Evolutionary conservation across 345 rosid species (phyloP), one percentile per base, ranked within the genome.

Genomic region (Hibiscus tridactylites): DNA sequence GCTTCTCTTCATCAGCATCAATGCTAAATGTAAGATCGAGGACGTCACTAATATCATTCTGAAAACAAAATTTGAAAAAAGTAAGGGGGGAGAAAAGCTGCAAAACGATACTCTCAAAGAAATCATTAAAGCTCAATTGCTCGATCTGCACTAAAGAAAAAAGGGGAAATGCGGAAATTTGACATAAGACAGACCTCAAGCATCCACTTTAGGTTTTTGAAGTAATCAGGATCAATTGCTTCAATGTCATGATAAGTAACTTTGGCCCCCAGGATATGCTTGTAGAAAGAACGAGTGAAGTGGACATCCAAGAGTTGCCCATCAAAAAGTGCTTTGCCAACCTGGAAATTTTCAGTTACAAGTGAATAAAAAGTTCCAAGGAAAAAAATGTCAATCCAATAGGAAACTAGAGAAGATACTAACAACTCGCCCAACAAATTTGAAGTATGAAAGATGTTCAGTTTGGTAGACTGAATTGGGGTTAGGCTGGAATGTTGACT

Each of bases 361-460:
- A 31, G 28, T 3, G n/a, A 74, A 58, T 16, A 69, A 79, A 39
- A 39, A 75, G 71, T 50, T 68, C 53, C 42, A 21, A 21, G 31
- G 76, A 6, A 35, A 58, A 2, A 54, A 46, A 49, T 4, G 47
- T 31, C 76, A 47, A 49, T 67, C 42, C 44, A 75, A 69, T 9
- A 63, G 56, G 63, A 50, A 72, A 49, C 44, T 15, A 68, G 57
- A 76, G 54, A 28, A 33, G 16, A 16, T 56, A 88, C 98, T 90
- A 75, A 94, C 98, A 75, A 95, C 97, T 79, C 97, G 88, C 37
- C 99, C 97, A 79, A 91, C 84, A 83, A 95, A 95, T 79, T 95
- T 95, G 88, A 95, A 95, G 85, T 95, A 95, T 17, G 99, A 95
- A 47, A 95, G 91, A 75, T 95, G 99, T 82, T 95, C 99, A 8